phyloP scores from a whole-genome alignment of 148 eudicot species.

The Beta vulgaris region DNA sequence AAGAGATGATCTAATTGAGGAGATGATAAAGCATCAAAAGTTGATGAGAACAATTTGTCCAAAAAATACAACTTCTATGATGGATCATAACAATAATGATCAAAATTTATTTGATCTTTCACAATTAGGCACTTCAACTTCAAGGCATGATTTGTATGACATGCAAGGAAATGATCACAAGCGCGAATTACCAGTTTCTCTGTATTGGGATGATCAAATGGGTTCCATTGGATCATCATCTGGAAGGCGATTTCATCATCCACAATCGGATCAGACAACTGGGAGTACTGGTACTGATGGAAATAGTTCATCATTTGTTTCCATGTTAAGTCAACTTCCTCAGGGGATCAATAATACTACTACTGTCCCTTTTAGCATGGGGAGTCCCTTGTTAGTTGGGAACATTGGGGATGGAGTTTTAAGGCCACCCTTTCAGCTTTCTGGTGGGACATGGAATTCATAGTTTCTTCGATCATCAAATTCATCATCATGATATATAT shows the following conservation, averaged over 20 bases:
- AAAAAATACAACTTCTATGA: conserved; percentile 15
- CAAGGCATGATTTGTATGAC: conserved; percentile 13
- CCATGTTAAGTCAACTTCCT: conserved; percentile 34
- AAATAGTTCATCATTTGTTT: conserved; percentile 27
- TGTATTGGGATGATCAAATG: conserved; percentile 33
- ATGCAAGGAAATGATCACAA: neutral
- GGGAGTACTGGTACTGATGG: conserved; percentile 30
- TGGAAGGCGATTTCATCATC: conserved; percentile 27
- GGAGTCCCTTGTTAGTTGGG: conserved; percentile 27
- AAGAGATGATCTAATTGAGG: conserved; percentile 32
- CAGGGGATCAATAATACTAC: conserved; percentile 11
- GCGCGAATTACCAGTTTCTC: neutral
- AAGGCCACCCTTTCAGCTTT: conserved; percentile 26
- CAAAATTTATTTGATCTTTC: conserved; percentile 23
- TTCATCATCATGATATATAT: neutral
- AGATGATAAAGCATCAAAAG: conserved; percentile 36
- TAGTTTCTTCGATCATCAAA: conserved; percentile 4
- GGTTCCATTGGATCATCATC: conserved; percentile 34
- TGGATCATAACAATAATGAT: conserved; percentile 19
- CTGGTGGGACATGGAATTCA: conserved; percentile 28
- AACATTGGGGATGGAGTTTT: conserved; percentile 28
- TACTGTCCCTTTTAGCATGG: conserved; percentile 21
- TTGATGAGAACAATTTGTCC: conserved; percentile 27
- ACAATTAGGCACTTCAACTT: conserved; percentile 15
- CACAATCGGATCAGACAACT: conserved; percentile 19